phyloP scores from a whole-genome alignment of 768 basidiomycete species.

The Mycena vulgaris region DNA sequence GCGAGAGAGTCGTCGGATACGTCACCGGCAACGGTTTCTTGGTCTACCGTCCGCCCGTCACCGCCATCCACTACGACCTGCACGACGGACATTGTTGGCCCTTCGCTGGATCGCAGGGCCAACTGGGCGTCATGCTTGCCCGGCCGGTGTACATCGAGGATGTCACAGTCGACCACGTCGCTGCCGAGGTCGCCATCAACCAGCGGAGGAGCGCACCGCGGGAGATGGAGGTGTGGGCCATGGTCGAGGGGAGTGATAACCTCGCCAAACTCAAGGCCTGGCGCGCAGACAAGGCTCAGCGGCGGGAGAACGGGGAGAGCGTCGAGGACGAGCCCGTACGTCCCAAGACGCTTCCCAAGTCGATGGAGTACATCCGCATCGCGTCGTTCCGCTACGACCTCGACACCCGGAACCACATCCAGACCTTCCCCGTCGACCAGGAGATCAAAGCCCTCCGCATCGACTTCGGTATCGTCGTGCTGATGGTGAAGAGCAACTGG shows the following conservation, averaged over 20 bases:
- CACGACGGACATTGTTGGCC: constrained; percentile 95
- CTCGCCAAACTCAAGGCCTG: constrained; percentile 72
- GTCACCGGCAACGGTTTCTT: constrained; percentile 75
- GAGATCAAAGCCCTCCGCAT: constrained; percentile 80
- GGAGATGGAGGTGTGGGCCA: constrained; percentile 92
- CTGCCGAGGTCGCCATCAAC: constrained; percentile 86
- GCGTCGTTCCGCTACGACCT: constrained; percentile 78
- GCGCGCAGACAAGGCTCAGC: constrained; percentile 59
- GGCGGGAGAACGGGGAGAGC: constrained; percentile 50
- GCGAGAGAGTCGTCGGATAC: constrained; percentile 64
- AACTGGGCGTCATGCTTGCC: constrained; percentile 86
- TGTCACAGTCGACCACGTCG: constrained; percentile 91
- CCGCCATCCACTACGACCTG: constrained; percentile 88
- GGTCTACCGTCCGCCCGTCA: constrained; percentile 87
- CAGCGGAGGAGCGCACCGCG: constrained; percentile 81
- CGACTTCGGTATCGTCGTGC: constrained; percentile 88
- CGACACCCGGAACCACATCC: constrained; percentile 73
- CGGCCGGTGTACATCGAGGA: constrained; percentile 81
- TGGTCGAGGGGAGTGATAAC: constrained; percentile 87
- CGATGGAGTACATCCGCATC: constrained; percentile 72
- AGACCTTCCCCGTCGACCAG: constrained; percentile 83
- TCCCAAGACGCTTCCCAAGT: constrained; percentile 63
- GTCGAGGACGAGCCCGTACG: constrained; percentile 54
- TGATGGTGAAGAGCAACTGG: constrained; percentile 90
- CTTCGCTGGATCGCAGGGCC: constrained; percentile 83